A percentile compares a stretch with the other conserved stretches of the same genome.
Conservation (phyloP, 768 basidiomycete genomes). For the Hygrocybe coccinea region DNA sequence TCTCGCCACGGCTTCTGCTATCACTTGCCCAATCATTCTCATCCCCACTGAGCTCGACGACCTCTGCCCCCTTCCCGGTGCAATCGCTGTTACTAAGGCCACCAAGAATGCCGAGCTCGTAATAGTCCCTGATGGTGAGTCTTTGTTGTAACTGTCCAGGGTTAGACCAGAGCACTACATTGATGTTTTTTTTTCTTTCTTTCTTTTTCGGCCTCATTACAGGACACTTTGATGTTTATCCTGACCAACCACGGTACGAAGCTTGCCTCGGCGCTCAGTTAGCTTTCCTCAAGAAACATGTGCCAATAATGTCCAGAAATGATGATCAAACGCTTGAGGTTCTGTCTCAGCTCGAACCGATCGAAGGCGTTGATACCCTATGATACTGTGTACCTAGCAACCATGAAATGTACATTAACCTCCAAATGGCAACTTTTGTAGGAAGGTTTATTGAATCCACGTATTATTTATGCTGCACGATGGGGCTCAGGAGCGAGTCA, state of each 20-base stretch:
- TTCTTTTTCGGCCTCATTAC: too few species aligned
- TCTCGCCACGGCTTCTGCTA: neutral
- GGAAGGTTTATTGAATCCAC: too few species aligned
- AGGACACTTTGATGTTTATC: slow-evolving; percentile 27
- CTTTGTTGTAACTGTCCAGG: too few species aligned
- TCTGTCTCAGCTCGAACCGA: too few species aligned
- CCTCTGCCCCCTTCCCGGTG: neutral
- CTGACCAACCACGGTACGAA: slow-evolving; percentile 15
- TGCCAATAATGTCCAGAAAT: too few species aligned
- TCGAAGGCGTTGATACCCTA: too few species aligned
- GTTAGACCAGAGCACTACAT: neutral
- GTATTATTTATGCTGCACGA: too few species aligned
- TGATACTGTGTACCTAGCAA: too few species aligned
- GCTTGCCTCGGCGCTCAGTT: slow-evolving; percentile 19
- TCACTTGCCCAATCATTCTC: slow-evolving; percentile 4
- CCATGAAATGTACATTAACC: too few species aligned
- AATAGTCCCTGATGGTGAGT: slow-evolving; percentile 11
- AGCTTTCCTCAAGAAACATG: slow-evolving; percentile 23
- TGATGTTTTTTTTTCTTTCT: neutral
- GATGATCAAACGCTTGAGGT: too few species aligned
- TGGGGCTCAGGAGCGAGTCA: too few species aligned
- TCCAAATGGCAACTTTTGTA: too few species aligned
- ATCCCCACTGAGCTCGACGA: neutral
- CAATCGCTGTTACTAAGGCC: slow-evolving; percentile 9
- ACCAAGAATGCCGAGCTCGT: slow-evolving; percentile 17